Evolutionary conservation across 495 filamentous ascomycete species (phyloP).

Genomic region (Arthonia radiata): DNA sequence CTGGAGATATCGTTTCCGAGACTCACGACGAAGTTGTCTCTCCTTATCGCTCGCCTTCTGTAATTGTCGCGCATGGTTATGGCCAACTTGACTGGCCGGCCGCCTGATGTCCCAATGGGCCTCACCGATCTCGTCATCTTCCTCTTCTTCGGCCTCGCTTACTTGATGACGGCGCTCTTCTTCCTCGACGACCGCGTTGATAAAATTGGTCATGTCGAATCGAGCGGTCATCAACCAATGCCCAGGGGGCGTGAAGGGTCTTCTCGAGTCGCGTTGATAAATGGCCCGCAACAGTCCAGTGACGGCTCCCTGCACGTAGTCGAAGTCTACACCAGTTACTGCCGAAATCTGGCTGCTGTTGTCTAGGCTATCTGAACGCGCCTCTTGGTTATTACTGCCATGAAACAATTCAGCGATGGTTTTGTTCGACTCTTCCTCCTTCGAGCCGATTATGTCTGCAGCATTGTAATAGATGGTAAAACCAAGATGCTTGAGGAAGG

Average conservation of each 20-base stretch:
- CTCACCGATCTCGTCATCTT: slow-evolving; percentile 26
- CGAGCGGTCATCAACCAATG: slow-evolving; percentile 91
- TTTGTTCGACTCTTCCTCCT: slow-evolving; percentile 19
- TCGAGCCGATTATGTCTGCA: slow-evolving; percentile 34
- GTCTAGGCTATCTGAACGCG: no score
- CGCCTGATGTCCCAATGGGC: slow-evolving; percentile 23
- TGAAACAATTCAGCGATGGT: slow-evolving; percentile 34
- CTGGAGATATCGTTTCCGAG: slow-evolving; percentile 41
- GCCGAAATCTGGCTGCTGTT: slow-evolving; percentile 22
- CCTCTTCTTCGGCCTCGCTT: slow-evolving; percentile 22
- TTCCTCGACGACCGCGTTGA: slow-evolving; percentile 62
- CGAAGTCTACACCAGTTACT: slow-evolving; percentile 46
- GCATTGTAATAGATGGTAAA: slow-evolving; percentile 78
- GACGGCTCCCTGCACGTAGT: slow-evolving; percentile 54
- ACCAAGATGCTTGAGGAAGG: slow-evolving; percentile 78
- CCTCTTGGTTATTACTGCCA: no score
- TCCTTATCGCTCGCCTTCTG: no score
- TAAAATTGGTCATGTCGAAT: slow-evolving; percentile 82
- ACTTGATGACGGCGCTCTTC: slow-evolving; percentile 56
- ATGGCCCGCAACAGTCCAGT: slow-evolving; percentile 69
- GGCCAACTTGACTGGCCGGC: slow-evolving; percentile 21
- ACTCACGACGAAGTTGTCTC: slow-evolving; percentile 35
- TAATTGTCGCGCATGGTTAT: slow-evolving; percentile 25
- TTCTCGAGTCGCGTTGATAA: slow-evolving; percentile 80
- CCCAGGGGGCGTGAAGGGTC: slow-evolving; percentile 51